Percentiles rank a stretch among this genome's conserved stretches.
Evolutionary conservation across 306 rosid species (phyloP).

Genomic region (Fagus sylvatica): DNA sequence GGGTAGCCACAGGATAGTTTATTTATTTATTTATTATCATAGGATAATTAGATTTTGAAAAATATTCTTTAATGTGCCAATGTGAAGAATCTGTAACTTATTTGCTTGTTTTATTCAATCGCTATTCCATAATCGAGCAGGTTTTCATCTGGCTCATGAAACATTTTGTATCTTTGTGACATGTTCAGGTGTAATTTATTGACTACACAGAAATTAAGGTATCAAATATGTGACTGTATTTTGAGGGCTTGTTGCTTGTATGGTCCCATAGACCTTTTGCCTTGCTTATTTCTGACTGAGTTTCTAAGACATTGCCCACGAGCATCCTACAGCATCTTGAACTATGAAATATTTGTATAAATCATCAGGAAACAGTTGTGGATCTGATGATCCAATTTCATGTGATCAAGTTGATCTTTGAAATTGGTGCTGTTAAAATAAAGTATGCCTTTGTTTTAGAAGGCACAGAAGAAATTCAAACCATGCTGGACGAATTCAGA

Average conservation of each 20-base stretch:
- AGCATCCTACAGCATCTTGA: too few relatives aligned
- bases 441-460: too few relatives aligned
- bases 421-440: too few relatives aligned
- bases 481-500: too few relatives aligned
- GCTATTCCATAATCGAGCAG: background rate
- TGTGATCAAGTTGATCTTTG: too few relatives aligned
- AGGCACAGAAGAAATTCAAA: too few relatives aligned
- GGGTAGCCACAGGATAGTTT: background rate
- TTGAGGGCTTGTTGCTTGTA: background rate
- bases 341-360: too few relatives aligned
- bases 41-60: background rate
- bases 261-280: background rate
- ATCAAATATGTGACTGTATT: background rate
- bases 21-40: too few relatives aligned
- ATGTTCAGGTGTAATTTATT: background rate
- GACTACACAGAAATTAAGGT: background rate
- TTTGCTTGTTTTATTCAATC: background rate
- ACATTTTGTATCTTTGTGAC: background rate
- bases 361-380: too few relatives aligned
- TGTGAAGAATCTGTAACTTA: conserved; percentile 1
- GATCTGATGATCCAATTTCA: too few relatives aligned
- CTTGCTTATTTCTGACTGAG: too few relatives aligned
- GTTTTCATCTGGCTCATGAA: background rate
- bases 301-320: too few relatives aligned
- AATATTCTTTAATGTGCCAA: background rate